These are phyloP conservation scores for Botryotinia narcissicola DNA, from an alignment of 2,329 filamentous ascomycete species.

Conservation along the genomic window DNA sequence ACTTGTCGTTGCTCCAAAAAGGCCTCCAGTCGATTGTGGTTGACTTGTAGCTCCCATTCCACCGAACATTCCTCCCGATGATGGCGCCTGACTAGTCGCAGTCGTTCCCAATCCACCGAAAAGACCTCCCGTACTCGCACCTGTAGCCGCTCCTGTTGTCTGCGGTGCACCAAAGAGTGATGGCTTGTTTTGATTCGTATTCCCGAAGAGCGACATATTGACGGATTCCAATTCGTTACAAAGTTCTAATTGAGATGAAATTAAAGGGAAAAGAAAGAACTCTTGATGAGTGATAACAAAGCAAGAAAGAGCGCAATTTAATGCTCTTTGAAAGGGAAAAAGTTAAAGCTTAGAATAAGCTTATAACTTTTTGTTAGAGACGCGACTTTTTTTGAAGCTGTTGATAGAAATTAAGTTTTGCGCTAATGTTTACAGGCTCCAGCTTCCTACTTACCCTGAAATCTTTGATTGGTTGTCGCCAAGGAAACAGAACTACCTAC, in stretches of 20 bases:
- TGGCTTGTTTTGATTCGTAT: conserved; percentile 13
- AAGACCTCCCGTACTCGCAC: conserved; percentile 15
- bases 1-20: neutral
- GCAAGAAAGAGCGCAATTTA: neutral
- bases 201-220: conserved; percentile 18
- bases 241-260: neutral
- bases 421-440: conserved; percentile 14
- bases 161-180: conserved; percentile 16
- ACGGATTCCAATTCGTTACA: neutral
- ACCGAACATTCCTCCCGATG: conserved; percentile 40
- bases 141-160: conserved; percentile 15
- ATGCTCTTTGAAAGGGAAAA: neutral
- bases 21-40: neutral
- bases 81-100: conserved; percentile 24
- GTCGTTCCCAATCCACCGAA: conserved; percentile 25
- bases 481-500: neutral
- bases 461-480: neutral
- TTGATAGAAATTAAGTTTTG: conserved; percentile 19
- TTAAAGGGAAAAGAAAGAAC: neutral
- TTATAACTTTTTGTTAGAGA: conserved; percentile 11
- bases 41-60: conserved; percentile 26
- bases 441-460: neutral
- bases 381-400: conserved; percentile 21
- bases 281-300: neutral
- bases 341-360: conserved; percentile 12